Conservation (phyloP, 148 eudicot genomes). For the Pouteria glomerata region DNA sequence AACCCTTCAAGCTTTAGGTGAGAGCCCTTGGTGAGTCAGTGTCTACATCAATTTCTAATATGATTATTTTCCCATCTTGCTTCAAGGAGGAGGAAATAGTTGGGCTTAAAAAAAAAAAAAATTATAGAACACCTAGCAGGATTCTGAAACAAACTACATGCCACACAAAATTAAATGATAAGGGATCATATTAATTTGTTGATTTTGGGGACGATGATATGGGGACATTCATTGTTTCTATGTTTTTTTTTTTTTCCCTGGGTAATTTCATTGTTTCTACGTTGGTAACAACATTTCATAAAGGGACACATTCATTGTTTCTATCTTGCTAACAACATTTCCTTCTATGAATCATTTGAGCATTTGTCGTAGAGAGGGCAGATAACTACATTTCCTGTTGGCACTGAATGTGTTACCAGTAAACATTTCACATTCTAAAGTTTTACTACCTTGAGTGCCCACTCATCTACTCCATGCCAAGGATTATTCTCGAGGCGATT, state of each 20-base stretch:
- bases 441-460: constrained; percentile 68
- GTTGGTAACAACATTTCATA: too few species aligned
- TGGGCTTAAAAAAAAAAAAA: background rate
- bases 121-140: background rate
- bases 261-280: too few species aligned
- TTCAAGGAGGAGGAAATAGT: background rate
- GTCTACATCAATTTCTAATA: background rate
- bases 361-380: background rate
- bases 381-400: background rate
- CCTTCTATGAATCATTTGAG: background rate
- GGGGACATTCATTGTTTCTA: background rate
- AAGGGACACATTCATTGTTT: too few species aligned
- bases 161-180: background rate
- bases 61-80: background rate
- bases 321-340: background rate
- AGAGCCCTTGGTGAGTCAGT: background rate
- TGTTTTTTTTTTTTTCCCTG: too few species aligned
- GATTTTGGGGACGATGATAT: background rate
- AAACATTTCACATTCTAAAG: background rate
- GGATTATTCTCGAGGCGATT: constrained; percentile 67
- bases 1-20: too few species aligned
- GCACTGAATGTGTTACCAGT: background rate
- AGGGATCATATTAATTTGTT: background rate
- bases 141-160: background rate
- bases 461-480: constrained; percentile 76